phyloP scores from a whole-genome alignment of 1,284 basidiomycete genomes.

The Irpex lacteus region DNA sequence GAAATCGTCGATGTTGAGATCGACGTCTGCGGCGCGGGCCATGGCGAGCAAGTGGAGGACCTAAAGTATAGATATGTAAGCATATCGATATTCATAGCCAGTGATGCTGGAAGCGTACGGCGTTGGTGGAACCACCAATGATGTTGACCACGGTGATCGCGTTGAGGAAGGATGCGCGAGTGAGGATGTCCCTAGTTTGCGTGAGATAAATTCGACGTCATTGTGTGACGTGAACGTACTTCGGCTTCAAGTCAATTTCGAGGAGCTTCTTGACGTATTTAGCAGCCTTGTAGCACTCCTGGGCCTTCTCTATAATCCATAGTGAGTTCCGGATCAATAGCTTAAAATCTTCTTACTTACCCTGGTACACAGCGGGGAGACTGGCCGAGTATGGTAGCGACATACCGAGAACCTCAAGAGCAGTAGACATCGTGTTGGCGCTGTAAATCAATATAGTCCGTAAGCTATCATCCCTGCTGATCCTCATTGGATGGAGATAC shows the following conservation, averaged over 20 bases:
- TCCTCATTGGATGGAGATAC: conserved; percentile 18
- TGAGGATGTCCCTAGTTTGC: conserved; percentile 78
- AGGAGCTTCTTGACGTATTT: conserved; percentile 81
- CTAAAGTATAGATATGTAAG: conserved; percentile 28
- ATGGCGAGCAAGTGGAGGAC: conserved; percentile 94
- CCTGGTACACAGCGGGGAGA: conserved; percentile 77
- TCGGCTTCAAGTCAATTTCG: conserved; percentile 43
- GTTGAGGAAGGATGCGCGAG: conserved; percentile 88
- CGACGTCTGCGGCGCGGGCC: conserved; percentile 86
- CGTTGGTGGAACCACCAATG: conserved; percentile 91
- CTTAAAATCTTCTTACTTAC: conserved; percentile 32
- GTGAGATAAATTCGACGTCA: neutral
- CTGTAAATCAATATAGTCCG: conserved; percentile 25
- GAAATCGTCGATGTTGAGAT: conserved; percentile 93
- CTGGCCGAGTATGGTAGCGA: conserved; percentile 88
- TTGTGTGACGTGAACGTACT: conserved; percentile 17
- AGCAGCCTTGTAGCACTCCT: conserved; percentile 85
- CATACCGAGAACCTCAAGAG: conserved; percentile 90
- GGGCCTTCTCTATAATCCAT: conserved; percentile 61
- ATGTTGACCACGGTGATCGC: conserved; percentile 85
- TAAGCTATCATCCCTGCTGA: neutral
- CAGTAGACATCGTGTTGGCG: conserved; percentile 88
- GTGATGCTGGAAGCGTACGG: conserved; percentile 44
- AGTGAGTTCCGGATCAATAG: neutral
- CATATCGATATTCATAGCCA: neutral